Conservation (phyloP, 2,329 filamentous ascomycete genomes). For the Juglanconis oblonga region DNA sequence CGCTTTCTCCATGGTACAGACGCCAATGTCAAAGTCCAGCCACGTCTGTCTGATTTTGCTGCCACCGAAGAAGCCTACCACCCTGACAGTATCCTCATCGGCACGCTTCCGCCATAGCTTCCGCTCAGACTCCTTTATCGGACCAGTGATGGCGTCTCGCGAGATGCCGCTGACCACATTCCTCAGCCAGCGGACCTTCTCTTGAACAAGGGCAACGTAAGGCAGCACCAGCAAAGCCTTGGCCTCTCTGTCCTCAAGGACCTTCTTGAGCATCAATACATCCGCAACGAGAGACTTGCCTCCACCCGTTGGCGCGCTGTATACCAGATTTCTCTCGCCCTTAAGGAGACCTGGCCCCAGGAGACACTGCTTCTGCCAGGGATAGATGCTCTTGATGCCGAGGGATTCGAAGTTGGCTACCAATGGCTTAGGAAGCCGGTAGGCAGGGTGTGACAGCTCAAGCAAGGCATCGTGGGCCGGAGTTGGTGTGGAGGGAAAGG, state of each 20-base stretch:
- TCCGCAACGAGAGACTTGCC: conserved; percentile 75
- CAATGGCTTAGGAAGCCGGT: conserved; percentile 58
- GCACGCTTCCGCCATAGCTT: conserved; percentile 52
- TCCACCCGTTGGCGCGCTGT: conserved; percentile 74
- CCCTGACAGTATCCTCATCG: conserved; percentile 57
- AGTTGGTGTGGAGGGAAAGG: conserved; percentile 52
- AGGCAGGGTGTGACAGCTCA: conserved; percentile 59
- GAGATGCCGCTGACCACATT: conserved; percentile 61
- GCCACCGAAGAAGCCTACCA: conserved; percentile 73
- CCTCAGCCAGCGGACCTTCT: conserved; percentile 73
- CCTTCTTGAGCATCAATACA: conserved; percentile 68
- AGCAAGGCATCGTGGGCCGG: conserved; percentile 52
- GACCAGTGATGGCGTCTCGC: conserved; percentile 32
- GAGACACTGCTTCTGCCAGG: conserved; percentile 76
- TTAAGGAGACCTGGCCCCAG: conserved; percentile 62
- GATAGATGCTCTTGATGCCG: conserved; percentile 72
- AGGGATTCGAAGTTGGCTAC: conserved; percentile 62
- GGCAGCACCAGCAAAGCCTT: conserved; percentile 73
- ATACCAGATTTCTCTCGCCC: conserved; percentile 70
- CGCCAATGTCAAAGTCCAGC: conserved; percentile 73
- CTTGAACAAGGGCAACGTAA: conserved; percentile 76
- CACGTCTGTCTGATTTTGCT: conserved; percentile 65
- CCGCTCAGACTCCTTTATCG: conserved; percentile 32
- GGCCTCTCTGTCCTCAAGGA: conserved; percentile 59
- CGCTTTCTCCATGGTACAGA: conserved; percentile 81